A percentile compares a stretch with the other conserved stretches of the same genome.
phyloP scores from a whole-genome alignment of 75 land plant species.

The Chamaecyparis obtusa region DNA sequence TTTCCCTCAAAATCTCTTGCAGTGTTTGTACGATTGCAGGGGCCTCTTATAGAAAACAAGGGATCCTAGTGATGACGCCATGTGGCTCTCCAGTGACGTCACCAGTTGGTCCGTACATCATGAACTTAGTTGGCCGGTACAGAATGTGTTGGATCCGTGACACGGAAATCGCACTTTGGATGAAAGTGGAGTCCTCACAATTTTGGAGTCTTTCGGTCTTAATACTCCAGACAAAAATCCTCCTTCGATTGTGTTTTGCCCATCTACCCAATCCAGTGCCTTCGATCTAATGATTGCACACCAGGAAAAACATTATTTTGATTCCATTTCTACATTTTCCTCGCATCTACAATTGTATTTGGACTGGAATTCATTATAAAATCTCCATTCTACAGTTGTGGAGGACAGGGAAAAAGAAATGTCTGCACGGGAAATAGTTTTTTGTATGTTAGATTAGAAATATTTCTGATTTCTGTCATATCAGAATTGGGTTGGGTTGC shows the following conservation, averaged over 20 bases:
- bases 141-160: no score
- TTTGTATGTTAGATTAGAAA: no score
- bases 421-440: no score
- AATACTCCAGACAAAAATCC: not conserved
- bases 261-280: not conserved
- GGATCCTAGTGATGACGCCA: not conserved
- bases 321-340: not conserved
- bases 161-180: not conserved
- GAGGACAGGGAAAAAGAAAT: no score
- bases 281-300: no score
- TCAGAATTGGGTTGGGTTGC: no score
- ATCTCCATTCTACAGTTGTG: not conserved
- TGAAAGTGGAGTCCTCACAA: not conserved
- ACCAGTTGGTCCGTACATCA: not conserved
- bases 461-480: no score
- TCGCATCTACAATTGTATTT: no score
- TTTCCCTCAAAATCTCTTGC: not conserved
- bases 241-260: not conserved
- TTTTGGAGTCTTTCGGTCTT: not conserved
- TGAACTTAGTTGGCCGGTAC: no score
- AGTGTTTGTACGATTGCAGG: not conserved
- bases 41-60: not conserved
- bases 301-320: not conserved
- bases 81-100: not conserved
- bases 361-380: not conserved